Conservation (phyloP, 306 rosid genomes). For the Glycine tomentella region DNA sequence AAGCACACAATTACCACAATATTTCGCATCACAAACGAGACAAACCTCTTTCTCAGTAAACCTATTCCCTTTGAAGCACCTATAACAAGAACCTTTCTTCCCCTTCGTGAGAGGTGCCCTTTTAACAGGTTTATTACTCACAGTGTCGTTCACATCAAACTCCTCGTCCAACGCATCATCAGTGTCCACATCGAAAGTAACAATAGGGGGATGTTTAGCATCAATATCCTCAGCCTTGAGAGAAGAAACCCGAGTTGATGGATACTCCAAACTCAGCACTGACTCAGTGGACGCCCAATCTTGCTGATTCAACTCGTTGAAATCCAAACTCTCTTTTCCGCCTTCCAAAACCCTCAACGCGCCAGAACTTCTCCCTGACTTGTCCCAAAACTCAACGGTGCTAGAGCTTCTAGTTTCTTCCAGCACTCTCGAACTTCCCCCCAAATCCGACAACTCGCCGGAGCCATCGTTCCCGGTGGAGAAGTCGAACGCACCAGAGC, state of each 20-base stretch:
- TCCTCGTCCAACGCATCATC: conserved; percentile 64
- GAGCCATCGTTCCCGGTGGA: conserved; percentile 66
- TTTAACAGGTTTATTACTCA: conserved; percentile 55
- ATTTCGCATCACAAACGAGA: conserved; percentile 93
- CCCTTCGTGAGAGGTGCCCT: conserved; percentile 76
- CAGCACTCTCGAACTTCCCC: conserved; percentile 58
- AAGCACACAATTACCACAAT: conserved; percentile 91
- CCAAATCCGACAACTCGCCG: conserved; percentile 75
- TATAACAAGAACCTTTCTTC: conserved; percentile 88
- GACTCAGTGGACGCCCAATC: conserved; percentile 89
- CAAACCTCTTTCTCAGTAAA: conserved; percentile 97
- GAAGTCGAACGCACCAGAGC: conserved; percentile 89
- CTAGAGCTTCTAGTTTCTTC: conserved; percentile 58
- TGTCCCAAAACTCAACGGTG: conserved; percentile 67
- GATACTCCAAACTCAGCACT: conserved; percentile 85
- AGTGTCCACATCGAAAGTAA: conserved; percentile 69
- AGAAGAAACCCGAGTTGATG: conserved; percentile 91
- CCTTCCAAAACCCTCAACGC: conserved; percentile 57
- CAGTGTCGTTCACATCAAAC: conserved; percentile 62
- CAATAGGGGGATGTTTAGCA: conserved; percentile 59
- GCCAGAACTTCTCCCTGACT: conserved; percentile 60
- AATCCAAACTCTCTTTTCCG: conserved; percentile 76
- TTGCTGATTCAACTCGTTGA: conserved; percentile 66
- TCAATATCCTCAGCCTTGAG: conserved; percentile 66
- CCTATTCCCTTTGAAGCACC: conserved; percentile 89